Evolutionary conservation across 164 flowering plant genomes (phyloP), one percentile per base, ranked within the genome.

Genomic region (Tetracentron sinense): DNA sequence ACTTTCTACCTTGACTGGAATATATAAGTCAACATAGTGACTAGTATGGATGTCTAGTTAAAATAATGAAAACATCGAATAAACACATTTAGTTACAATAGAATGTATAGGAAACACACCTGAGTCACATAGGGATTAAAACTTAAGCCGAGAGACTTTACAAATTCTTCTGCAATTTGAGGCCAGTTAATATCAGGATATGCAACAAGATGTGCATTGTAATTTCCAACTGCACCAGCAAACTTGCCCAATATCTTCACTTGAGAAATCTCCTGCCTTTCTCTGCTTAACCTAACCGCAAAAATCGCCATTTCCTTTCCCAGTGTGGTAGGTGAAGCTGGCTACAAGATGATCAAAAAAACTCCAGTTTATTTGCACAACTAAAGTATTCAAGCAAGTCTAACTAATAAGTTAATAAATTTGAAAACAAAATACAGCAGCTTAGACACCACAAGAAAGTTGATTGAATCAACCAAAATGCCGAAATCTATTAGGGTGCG

Each of bases 151-250:
- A 94, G 81, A 65, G 96, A 91, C 47, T 67, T 71, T 17, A 91
- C 94, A 81, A 94, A 89, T 57, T 87, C 96, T 71, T 91, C 85
- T 5, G 99, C 92, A 74, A 82, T 66, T 20, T 58, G 70, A 47
- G 93, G 89, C 99, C 97, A 91, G 50, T 85, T 69, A 56, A 87
- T 56, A 58, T 79, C 72, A 61, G 96, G 97, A 83, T 91, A 94
- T 63, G 97, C 96, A 71, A 72, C 82, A 58, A 91, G 68, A 81
- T 94, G 99, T 10, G 99, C 96, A 79, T 89, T 91, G 70, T 91
- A 91, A 46, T 91, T 94, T 54, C 99, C 97, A 69, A 89, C 93
- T 15, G 97, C 99, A 73, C 97, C 99, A 53, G 96, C 93, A 78
- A 94, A 89, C 77, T 94, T 94, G 58, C 99, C 97, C 79, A 85